These are phyloP conservation scores for Letharia columbiana DNA, from an alignment of 495 filamentous ascomycete species.

Conservation along the genomic window DNA sequence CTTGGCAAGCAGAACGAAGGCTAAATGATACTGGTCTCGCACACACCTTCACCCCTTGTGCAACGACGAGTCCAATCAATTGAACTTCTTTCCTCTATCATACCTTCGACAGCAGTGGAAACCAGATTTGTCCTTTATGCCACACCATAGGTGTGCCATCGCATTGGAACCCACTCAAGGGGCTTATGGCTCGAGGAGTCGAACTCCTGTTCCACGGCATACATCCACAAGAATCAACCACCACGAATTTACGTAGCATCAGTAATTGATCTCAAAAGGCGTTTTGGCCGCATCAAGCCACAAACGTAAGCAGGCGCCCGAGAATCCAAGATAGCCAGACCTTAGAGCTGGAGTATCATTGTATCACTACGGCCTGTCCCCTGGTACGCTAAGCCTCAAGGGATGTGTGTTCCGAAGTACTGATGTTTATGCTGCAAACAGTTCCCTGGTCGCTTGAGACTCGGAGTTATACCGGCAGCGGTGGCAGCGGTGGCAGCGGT, in stretches of 20 bases:
- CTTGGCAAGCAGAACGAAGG: neutral
- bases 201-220: neutral
- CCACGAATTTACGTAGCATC: neutral
- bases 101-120: neutral
- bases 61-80: neutral
- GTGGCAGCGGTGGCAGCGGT: neutral
- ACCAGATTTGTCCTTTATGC: neutral
- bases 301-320: neutral
- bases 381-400: neutral
- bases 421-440: neutral
- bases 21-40: neutral
- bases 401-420: neutral
- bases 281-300: neutral
- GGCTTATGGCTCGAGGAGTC: neutral
- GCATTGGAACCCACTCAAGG: neutral
- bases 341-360: neutral
- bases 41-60: neutral
- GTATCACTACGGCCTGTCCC: neutral
- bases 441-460: neutral
- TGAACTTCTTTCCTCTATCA: neutral
- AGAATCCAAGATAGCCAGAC: neutral
- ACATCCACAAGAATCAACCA: neutral
- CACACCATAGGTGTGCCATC: neutral
- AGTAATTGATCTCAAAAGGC: neutral
- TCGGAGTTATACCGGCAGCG: neutral